Evolutionary conservation across 208 protist species (phyloP).

Genomic region (Acanthamoeba rhysodes): DNA sequence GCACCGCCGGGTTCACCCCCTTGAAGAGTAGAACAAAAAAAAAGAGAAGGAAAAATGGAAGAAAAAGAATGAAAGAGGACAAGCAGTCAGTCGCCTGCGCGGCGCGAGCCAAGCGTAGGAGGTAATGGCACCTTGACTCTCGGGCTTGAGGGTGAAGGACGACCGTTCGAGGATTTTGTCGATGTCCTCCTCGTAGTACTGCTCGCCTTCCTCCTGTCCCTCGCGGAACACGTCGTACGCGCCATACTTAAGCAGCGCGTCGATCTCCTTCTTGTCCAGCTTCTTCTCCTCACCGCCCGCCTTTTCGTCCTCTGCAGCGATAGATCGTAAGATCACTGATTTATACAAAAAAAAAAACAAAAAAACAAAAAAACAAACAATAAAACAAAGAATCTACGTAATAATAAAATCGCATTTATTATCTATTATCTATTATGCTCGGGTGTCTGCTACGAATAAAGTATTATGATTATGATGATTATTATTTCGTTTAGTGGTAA

Average conservation of each 20-base stretch:
- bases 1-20: not conserved
- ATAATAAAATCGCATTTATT: no score
- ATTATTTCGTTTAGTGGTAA: no score
- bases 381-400: no score
- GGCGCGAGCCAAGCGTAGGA: not conserved
- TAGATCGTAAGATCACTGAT: no score
- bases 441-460: not conserved
- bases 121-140: not conserved
- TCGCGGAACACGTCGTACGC: slow-evolving; percentile 66
- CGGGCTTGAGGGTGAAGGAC: slow-evolving; percentile 16
- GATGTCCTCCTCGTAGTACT: slow-evolving; percentile 77
- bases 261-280: slow-evolving; percentile 84
- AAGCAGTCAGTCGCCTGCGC: no score
- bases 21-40: no score
- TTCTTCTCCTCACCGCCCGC: slow-evolving; percentile 56
- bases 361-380: no score
- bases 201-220: slow-evolving; percentile 57
- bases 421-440: not conserved
- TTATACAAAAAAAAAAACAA: no score
- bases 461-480: no score
- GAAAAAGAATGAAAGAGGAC: no score
- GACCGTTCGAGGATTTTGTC: slow-evolving; percentile 77
- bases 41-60: no score
- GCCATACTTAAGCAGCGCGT: slow-evolving; percentile 87
- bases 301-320: slow-evolving; percentile 45